A percentile compares a stretch with the other conserved stretches of the same genome.
These are phyloP conservation scores for Dactylellina parvicollis DNA, from an alignment of 2,329 filamentous ascomycete genomes.

Conservation along the genomic window DNA sequence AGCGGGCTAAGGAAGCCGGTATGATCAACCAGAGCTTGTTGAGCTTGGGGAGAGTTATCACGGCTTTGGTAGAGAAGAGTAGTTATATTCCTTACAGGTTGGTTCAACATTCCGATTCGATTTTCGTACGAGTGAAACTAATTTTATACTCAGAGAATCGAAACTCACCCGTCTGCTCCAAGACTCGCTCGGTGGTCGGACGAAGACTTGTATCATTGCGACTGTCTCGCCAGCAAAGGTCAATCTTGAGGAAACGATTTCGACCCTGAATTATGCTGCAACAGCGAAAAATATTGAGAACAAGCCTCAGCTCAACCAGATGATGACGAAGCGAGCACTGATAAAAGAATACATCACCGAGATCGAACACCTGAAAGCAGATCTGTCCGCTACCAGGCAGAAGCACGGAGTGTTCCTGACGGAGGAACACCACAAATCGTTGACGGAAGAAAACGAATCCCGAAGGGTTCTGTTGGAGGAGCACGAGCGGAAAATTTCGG, in stretches of 20 bases:
- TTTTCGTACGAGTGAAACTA: slow-evolving; percentile 28
- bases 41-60: slow-evolving; percentile 95
- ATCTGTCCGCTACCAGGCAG: slow-evolving; percentile 89
- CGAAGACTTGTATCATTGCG: slow-evolving; percentile 98
- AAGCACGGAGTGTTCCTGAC: slow-evolving; percentile 95
- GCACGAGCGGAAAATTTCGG: slow-evolving; percentile 89
- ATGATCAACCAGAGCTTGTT: slow-evolving; percentile 98
- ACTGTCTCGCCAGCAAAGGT: slow-evolving; percentile 93
- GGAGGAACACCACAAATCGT: slow-evolving; percentile 86
- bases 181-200: slow-evolving; percentile 93
- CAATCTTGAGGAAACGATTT: slow-evolving; percentile 97
- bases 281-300: slow-evolving; percentile 98
- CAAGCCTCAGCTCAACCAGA: slow-evolving; percentile 92
- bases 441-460: slow-evolving; percentile 91
- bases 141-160: slow-evolving; percentile 75
- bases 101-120: slow-evolving; percentile 29
- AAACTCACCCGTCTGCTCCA: slow-evolving; percentile 94
- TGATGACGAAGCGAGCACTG: slow-evolving; percentile 91
- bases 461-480: slow-evolving; percentile 90
- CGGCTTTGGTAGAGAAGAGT: slow-evolving; percentile 89
- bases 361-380: slow-evolving; percentile 93
- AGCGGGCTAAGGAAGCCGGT: slow-evolving; percentile 92
- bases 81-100: slow-evolving; percentile 81
- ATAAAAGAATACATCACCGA: slow-evolving; percentile 89
- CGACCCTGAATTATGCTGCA: slow-evolving; percentile 96